Evolutionary conservation across 129 eudicot genomes (phyloP).

Genomic region (Oenanthe sinensis): DNA sequence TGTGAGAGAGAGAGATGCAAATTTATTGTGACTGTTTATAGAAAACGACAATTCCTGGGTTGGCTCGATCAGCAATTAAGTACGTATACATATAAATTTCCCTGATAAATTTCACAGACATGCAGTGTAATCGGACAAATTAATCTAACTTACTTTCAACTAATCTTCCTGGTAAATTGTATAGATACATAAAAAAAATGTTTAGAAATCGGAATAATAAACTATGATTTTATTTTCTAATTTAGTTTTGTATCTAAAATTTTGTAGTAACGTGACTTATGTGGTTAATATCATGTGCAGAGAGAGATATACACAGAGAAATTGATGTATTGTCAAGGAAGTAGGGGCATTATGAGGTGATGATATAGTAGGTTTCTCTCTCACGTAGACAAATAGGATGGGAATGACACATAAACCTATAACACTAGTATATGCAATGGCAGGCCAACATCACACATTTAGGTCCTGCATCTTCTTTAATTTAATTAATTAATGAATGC

Average conservation of each 20-base stretch:
- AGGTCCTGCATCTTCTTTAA: not conserved
- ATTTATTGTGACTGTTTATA: constrained; percentile 7
- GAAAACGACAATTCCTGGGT: not conserved
- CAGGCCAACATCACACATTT: constrained; percentile 3
- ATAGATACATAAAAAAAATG: no score
- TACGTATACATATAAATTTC: not conserved
- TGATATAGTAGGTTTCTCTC: not conserved
- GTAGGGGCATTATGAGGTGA: not conserved
- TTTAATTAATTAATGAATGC: not conserved
- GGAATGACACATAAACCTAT: constrained; percentile 12
- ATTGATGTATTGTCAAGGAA: not conserved
- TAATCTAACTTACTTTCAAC: not conserved
- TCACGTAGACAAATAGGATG: not conserved
- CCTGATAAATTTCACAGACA: not conserved
- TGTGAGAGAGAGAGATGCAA: not conserved
- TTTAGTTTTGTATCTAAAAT: no score
- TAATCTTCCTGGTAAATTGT: not conserved
- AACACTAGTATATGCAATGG: not conserved
- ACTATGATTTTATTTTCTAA: no score
- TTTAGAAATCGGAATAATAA: no score
- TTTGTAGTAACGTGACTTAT: no score
- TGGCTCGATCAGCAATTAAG: not conserved
- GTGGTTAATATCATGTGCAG: no score
- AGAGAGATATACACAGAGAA: not conserved
- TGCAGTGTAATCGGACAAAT: not conserved